A percentile compares a stretch with the other conserved stretches of the same genome.
Conservation (phyloP, 768 basidiomycete genomes). For the Auriscalpium vulgare region DNA sequence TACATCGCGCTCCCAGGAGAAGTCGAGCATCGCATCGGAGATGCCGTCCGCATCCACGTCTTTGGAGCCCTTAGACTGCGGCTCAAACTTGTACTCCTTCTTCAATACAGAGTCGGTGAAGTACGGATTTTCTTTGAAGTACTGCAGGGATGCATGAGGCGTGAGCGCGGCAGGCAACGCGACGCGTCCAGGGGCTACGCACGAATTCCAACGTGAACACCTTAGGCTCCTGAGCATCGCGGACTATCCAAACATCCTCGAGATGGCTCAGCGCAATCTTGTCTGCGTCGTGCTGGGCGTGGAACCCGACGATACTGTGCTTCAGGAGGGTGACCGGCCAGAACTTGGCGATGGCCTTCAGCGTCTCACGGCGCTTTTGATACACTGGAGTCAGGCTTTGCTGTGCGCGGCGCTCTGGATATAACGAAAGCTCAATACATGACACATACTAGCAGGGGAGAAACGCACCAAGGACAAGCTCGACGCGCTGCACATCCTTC, state of each 20-base stretch:
- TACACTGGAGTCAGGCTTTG: conserved; percentile 52
- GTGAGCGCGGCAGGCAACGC: conserved; percentile 1
- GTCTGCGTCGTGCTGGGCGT: conserved; percentile 68
- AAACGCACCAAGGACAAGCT: conserved; percentile 62
- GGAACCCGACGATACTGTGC: conserved; percentile 51
- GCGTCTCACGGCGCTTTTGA: conserved; percentile 58
- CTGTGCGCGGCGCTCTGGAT: conserved; percentile 57
- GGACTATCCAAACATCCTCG: conserved; percentile 77
- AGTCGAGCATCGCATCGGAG: conserved; percentile 70
- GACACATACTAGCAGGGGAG: neutral
- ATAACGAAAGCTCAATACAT: conserved; percentile 1
- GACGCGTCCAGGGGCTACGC: conserved; percentile 28
- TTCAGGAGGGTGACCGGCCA: conserved; percentile 86
- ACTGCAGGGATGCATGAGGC: conserved; percentile 28
- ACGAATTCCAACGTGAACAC: conserved; percentile 88
- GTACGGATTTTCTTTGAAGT: conserved; percentile 83
- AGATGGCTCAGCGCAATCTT: conserved; percentile 76
- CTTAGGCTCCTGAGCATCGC: conserved; percentile 66
- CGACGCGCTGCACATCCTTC: conserved; percentile 62
- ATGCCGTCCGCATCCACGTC: conserved; percentile 71
- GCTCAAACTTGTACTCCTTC: conserved; percentile 73
- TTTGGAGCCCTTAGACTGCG: conserved; percentile 41
- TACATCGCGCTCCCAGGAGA: conserved; percentile 74
- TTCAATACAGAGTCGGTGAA: conserved; percentile 69
- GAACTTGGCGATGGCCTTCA: conserved; percentile 66